These are phyloP conservation scores for Thuja plicata DNA, from an alignment of 83 land plant species.

Conservation along the genomic window DNA sequence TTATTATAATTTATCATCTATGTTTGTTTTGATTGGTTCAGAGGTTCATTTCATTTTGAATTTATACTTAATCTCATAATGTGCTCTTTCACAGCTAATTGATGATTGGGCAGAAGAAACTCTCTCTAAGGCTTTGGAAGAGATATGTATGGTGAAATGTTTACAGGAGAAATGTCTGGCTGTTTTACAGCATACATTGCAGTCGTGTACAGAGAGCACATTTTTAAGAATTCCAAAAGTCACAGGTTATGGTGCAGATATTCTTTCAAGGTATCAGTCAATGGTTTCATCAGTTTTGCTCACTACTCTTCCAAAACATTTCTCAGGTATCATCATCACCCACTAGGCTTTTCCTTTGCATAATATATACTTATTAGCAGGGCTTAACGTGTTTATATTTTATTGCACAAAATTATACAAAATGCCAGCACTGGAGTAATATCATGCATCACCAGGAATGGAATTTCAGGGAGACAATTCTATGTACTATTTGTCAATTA, in stretches of 20 bases:
- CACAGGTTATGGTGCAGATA: constrained; percentile 10
- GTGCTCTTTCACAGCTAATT: neutral
- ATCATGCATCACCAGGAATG: neutral
- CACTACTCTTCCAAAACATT: constrained; percentile 55
- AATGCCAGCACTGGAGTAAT: neutral
- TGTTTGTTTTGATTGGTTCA: neutral
- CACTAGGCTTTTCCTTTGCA: neutral
- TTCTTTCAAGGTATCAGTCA: constrained; percentile 50
- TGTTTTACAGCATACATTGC: constrained; percentile 37
- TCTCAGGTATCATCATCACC: constrained; percentile 39
- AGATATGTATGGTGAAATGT: constrained; percentile 32
- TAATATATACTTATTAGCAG: neutral
- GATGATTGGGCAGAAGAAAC: constrained; percentile 29
- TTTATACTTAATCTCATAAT: neutral
- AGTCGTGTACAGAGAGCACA: neutral
- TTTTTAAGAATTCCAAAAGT: constrained; percentile 14
- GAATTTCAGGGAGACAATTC: neutral
- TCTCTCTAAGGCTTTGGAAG: constrained; percentile 52
- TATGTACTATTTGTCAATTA: neutral
- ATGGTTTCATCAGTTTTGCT: constrained; percentile 55
- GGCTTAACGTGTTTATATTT: neutral
- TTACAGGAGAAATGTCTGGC: constrained; percentile 47
- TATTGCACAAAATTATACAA: neutral
- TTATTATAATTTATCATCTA: neutral
- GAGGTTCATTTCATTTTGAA: neutral